Evolutionary conservation across 306 rosid species (phyloP).

Genomic region (Pachyrhizus erosus): DNA sequence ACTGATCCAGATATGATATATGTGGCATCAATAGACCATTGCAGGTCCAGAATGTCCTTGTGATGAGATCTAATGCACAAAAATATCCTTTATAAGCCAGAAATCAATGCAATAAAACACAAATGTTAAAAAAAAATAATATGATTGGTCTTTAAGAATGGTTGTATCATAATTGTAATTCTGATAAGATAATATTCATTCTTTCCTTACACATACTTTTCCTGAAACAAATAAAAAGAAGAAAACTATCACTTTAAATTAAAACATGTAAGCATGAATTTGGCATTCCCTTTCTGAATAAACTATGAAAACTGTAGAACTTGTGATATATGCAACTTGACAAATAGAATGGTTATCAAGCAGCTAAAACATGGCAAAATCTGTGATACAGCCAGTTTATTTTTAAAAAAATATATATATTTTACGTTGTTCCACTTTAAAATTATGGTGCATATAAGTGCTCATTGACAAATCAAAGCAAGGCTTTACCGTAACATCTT

Average conservation of each 20-base stretch:
- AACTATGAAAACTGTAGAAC: background rate
- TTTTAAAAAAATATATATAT: too few relatives aligned
- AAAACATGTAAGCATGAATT: background rate
- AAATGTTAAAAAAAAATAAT: background rate
- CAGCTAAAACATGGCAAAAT: constrained; percentile 13
- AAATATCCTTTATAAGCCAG: constrained; percentile 39
- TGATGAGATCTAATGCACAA: constrained; percentile 76
- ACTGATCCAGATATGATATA: constrained; percentile 89
- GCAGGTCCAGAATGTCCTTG: constrained; percentile 87
- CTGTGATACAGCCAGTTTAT: background rate
- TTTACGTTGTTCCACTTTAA: constrained; percentile 1
- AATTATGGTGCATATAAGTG: constrained; percentile 9
- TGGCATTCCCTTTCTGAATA: background rate
- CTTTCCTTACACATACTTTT: background rate
- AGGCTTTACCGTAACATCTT: constrained; percentile 72
- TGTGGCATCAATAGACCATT: constrained; percentile 83
- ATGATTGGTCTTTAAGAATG: background rate
- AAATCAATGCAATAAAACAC: constrained; percentile 28
- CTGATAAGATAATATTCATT: background rate
- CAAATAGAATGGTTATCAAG: background rate
- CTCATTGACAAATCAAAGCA: constrained; percentile 7
- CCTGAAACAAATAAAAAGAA: background rate
- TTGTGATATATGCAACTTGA: constrained; percentile 1
- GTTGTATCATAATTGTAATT: constrained; percentile 19
- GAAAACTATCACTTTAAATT: background rate